Evolutionary conservation across 306 rosid genomes (phyloP), one percentile per base, ranked within the genome.

Genomic region (Cucurbita maxima): DNA sequence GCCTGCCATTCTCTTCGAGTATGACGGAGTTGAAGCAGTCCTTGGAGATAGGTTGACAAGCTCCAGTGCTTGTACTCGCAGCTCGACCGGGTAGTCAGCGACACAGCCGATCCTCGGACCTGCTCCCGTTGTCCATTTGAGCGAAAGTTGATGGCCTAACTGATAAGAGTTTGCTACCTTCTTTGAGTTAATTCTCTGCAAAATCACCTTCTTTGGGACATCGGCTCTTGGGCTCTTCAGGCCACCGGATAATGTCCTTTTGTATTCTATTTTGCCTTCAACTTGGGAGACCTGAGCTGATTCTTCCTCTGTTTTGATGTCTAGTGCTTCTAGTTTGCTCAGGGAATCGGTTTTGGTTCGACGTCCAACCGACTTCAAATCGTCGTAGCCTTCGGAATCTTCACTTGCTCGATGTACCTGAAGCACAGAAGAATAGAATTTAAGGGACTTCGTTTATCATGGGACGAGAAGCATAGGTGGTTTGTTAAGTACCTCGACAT

Each of bases 61-160:
- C 77, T 91, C 99, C 76, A 95, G 74, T 19, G 99, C 99, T 78
- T 91, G 97, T 6, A 37, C 72, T 74, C 97, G 87, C 74, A 95
- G 83, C 80, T 91, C 90, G 0, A 73, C 77, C 4, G 99, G 99
- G 76, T 91, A 95, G 76, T 95, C 99, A 58, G 92, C 92, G 38
- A 95, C 92, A 73, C 97, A 95, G 19, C 99, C 97, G 19, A 95
- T 95, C 79, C 99, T 91, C 30, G 99, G 99, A 45, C 99, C 99
- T 44, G 96, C 96, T 75, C 99, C 99, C 0, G 96, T 88, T n/a
- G 96, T 86, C 99, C 99, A 95, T 75, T 78, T 84, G 43, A 81
- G 92, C 0, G 91, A 84, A 50, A 95, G 87, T 16, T 86, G 85
- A 74, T 91, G 86, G 50, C 99, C 99, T 43, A 95, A 76, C 76